phyloP scores from a whole-genome alignment of 2,329 filamentous ascomycete species.

The Alternaria ventricosa region DNA sequence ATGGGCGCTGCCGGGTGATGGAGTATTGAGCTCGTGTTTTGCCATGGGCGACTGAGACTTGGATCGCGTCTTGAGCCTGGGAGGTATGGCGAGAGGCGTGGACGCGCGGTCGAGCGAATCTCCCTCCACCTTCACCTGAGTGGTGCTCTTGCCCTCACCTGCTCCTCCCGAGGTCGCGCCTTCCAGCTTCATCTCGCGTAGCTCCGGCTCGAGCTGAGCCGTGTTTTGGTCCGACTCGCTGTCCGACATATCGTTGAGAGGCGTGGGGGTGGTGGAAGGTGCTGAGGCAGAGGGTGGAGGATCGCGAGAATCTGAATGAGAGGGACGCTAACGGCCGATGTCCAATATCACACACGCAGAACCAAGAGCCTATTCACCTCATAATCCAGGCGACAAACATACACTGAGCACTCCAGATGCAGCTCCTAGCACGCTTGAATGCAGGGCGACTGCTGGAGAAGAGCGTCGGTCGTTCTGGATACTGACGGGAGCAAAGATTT shows the following conservation, averaged over 20 bases:
- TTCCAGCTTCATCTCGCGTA: slow-evolving; percentile 55
- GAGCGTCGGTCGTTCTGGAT: background rate
- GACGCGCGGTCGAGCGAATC: slow-evolving; percentile 28
- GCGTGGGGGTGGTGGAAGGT: slow-evolving; percentile 21
- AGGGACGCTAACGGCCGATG: slow-evolving; percentile 24
- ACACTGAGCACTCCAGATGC: slow-evolving; percentile 1
- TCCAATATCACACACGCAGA: slow-evolving; percentile 27
- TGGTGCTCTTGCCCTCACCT: slow-evolving; percentile 23
- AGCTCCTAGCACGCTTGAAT: background rate
- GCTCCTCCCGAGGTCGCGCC: slow-evolving; percentile 29
- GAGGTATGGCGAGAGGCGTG: slow-evolving; percentile 38
- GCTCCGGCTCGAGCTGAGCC: slow-evolving; percentile 51
- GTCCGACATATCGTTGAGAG: slow-evolving; percentile 47
- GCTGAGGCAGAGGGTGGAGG: slow-evolving; percentile 10
- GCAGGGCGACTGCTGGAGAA: slow-evolving; percentile 1
- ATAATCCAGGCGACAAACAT: slow-evolving; percentile 22
- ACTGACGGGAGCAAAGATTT: slow-evolving; percentile 19
- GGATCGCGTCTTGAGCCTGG: slow-evolving; percentile 36
- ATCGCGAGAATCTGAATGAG: slow-evolving; percentile 12
- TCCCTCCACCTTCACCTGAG: slow-evolving; percentile 38
- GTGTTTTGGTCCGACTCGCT: slow-evolving; percentile 43
- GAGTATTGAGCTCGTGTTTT: slow-evolving; percentile 41
- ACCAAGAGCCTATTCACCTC: slow-evolving; percentile 34
- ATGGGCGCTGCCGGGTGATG: slow-evolving; percentile 49
- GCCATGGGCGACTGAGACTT: slow-evolving; percentile 42